Conservation (phyloP, 2,329 filamentous ascomycete genomes). For the Canariomyces notabilis region DNA sequence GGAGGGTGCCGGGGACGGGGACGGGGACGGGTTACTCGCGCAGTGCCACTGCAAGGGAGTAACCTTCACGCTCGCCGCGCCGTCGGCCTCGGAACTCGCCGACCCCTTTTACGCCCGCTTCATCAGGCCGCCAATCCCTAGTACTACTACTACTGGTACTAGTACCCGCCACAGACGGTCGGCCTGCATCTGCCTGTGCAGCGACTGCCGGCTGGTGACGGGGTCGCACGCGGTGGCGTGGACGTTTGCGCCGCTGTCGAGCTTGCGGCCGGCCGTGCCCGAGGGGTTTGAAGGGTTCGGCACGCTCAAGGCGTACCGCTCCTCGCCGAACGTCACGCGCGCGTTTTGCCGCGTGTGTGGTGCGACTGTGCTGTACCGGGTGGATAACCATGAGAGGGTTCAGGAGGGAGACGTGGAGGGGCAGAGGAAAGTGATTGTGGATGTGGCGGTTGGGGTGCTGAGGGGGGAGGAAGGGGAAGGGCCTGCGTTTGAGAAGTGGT, state of each 20-base stretch:
- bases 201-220: slow-evolving; percentile 40
- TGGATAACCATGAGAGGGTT: slow-evolving; percentile 24
- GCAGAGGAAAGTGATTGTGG: slow-evolving; percentile 36
- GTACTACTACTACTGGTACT: too few species aligned
- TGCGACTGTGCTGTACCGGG: slow-evolving; percentile 38
- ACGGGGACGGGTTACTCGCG: slow-evolving; percentile 38
- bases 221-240: slow-evolving; percentile 40
- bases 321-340: slow-evolving; percentile 35
- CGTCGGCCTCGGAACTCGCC: slow-evolving; percentile 28
- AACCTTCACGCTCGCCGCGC: slow-evolving; percentile 41
- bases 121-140: slow-evolving; percentile 30
- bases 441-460: slow-evolving; percentile 41
- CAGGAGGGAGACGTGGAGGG: slow-evolving; percentile 21
- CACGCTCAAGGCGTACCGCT: slow-evolving; percentile 40
- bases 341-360: slow-evolving; percentile 45
- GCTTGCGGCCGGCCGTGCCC: slow-evolving; percentile 35
- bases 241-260: slow-evolving; percentile 37
- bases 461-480: slow-evolving; percentile 37
- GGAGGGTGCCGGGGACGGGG: slow-evolving; percentile 17
- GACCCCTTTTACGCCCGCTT: slow-evolving; percentile 30
- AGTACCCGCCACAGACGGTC: slow-evolving; percentile 38
- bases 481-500: slow-evolving; percentile 40
- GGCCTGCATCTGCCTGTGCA: slow-evolving; percentile 38
- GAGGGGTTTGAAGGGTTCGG: slow-evolving; percentile 34
- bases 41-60: slow-evolving; percentile 45